Percentiles rank a stretch among this genome's conserved stretches.
Evolutionary conservation across 306 rosid genomes (phyloP).

Genomic region (Senna tora): DNA sequence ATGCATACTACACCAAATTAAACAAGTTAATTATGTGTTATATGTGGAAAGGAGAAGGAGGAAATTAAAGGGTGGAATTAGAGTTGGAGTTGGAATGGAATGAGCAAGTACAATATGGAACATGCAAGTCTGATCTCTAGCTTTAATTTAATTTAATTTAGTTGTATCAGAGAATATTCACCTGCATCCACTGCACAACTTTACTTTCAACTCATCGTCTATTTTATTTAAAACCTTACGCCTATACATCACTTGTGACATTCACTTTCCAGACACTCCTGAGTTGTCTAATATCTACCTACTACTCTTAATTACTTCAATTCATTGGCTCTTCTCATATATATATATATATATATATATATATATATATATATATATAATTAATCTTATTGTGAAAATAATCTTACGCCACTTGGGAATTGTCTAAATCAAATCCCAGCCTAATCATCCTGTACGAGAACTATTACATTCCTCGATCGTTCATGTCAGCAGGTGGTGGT

Average conservation of each 20-base stretch:
- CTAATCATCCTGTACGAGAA: not conserved
- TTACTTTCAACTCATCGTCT: not conserved
- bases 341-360: too few relatives aligned
- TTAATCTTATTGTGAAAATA: too few relatives aligned
- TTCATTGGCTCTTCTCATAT: too few relatives aligned
- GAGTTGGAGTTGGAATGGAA: not conserved
- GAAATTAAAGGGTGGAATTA: not conserved
- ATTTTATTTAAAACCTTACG: not conserved
- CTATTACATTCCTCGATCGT: too few relatives aligned
- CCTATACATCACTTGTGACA: not conserved
- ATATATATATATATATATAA: too few relatives aligned
- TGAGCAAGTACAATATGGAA: not conserved
- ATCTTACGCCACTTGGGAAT: too few relatives aligned
- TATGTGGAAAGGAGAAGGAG: slow-evolving; percentile 23
- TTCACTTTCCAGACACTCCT: not conserved
- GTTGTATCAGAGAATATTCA: slow-evolving; percentile 22
- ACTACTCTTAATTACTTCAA: too few relatives aligned
- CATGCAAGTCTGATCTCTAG: too few relatives aligned
- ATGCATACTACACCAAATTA: too few relatives aligned
- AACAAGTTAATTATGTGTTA: too few relatives aligned
- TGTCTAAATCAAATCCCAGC: not conserved
- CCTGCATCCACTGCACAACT: not conserved
- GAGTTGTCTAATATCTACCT: not conserved
- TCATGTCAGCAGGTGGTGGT: too few relatives aligned
- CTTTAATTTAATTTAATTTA: too few relatives aligned